phyloP scores from a whole-genome alignment of 2,329 filamentous ascomycete genomes.

The Phaeosphaeriaceae sp. region DNA sequence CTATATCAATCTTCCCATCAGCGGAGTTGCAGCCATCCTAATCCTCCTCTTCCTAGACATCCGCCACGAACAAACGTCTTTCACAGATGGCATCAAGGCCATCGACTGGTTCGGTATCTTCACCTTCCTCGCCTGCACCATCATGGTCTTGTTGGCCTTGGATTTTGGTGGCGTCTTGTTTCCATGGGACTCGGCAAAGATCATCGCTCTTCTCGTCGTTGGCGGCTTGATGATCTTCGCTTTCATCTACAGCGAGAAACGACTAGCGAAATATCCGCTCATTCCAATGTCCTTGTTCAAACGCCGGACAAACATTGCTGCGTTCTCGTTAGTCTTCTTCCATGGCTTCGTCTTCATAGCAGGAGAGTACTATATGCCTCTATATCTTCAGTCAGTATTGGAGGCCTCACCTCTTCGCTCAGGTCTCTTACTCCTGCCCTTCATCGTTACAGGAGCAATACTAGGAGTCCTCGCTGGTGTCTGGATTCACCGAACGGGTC shows the following conservation, averaged over 20 bases:
- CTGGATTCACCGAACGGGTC: constrained; percentile 55
- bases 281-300: constrained; percentile 72
- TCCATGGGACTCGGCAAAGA: constrained; percentile 62
- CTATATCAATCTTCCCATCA: constrained; percentile 64
- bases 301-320: constrained; percentile 63
- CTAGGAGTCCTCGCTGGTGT: constrained; percentile 57
- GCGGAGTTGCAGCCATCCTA: constrained; percentile 57
- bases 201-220: constrained; percentile 64
- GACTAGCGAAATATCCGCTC: constrained; percentile 64
- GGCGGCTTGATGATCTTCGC: constrained; percentile 57
- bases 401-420: constrained; percentile 68
- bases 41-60: constrained; percentile 63
- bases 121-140: constrained; percentile 59
- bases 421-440: constrained; percentile 68
- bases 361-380: constrained; percentile 73
- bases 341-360: constrained; percentile 62
- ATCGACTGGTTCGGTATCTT: constrained; percentile 64
- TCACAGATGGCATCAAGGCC: constrained; percentile 58
- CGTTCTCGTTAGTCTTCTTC: constrained; percentile 59
- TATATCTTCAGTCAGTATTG: constrained; percentile 76
- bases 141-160: constrained; percentile 62
- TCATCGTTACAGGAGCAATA: constrained; percentile 57
- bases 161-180: constrained; percentile 63
- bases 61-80: constrained; percentile 61
- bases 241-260: constrained; percentile 68